Conservation (phyloP, 192 early-diverging fungal genomes). For the Spizellomyces punctatus region DNA sequence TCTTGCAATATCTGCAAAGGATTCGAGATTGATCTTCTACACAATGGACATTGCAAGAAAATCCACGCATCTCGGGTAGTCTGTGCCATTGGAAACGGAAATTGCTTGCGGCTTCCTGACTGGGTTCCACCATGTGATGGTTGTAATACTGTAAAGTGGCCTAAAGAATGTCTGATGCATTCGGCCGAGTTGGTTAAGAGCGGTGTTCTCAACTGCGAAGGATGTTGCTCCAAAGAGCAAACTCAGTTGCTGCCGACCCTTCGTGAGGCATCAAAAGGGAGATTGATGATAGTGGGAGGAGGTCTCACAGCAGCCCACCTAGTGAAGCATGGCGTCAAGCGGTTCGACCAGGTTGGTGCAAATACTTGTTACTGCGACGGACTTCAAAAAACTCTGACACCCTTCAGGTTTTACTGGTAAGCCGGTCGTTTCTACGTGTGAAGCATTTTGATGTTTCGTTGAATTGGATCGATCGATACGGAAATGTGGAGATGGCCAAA, state of each 20-base stretch:
- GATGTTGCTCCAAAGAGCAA: background rate
- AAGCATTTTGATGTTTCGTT: conserved; percentile 7
- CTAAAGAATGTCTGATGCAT: background rate
- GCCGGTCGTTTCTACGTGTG: background rate
- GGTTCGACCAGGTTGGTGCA: background rate
- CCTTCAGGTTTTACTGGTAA: background rate
- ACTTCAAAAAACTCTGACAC: background rate
- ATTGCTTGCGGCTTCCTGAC: background rate
- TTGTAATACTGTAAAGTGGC: background rate
- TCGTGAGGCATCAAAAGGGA: background rate
- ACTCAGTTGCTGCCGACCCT: background rate
- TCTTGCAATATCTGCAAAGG: conserved; percentile 5
- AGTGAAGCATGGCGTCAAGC: background rate
- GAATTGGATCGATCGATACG: background rate
- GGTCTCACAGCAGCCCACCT: background rate
- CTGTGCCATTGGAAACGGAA: background rate
- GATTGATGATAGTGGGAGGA: conserved; percentile 3
- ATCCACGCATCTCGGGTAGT: background rate
- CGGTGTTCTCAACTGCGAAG: background rate
- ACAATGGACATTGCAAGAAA: background rate
- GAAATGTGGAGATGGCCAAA: background rate
- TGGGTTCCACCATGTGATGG: background rate
- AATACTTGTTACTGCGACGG: background rate
- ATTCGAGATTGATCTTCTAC: background rate
- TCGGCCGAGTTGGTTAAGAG: background rate